Evolutionary conservation across 768 basidiomycete genomes (phyloP).

Genomic region (Naganishia randhawae): DNA sequence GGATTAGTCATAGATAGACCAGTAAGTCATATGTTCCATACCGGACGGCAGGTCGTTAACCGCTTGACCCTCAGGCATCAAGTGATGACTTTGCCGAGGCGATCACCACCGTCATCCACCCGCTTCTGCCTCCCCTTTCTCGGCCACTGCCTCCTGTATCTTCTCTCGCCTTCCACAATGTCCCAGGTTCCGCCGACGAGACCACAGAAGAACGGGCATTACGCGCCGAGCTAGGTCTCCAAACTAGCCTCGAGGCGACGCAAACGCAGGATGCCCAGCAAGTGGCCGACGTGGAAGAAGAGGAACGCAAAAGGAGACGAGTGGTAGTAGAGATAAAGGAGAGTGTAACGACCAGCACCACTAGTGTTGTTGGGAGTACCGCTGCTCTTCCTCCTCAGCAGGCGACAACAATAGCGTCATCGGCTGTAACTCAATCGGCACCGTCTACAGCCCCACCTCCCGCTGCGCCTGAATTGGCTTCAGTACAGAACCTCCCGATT

Average conservation of each 20-base stretch:
- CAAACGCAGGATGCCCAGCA: background rate
- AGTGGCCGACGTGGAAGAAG: background rate
- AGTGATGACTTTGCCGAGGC: background rate
- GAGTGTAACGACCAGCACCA: background rate
- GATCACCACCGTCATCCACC: slow-evolving; percentile 37
- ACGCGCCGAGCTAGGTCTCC: slow-evolving; percentile 35
- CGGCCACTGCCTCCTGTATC: slow-evolving; percentile 41
- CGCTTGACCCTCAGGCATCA: background rate
- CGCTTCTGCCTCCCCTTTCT: slow-evolving; percentile 39
- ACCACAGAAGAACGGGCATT: slow-evolving; percentile 39
- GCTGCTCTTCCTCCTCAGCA: background rate
- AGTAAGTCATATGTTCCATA: background rate
- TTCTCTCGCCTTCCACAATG: slow-evolving; percentile 40
- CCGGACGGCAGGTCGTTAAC: background rate
- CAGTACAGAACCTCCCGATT: background rate
- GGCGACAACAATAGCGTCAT: background rate
- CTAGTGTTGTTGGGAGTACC: background rate
- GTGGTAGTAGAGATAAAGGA: background rate
- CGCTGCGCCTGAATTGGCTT: background rate
- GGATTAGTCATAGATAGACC: slow-evolving; percentile 34
- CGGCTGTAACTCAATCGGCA: background rate
- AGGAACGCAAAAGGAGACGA: slow-evolving; percentile 1
- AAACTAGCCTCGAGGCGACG: background rate
- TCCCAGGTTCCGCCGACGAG: slow-evolving; percentile 26
- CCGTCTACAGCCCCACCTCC: background rate